A percentile compares a stretch with the other conserved stretches of the same genome.
phyloP scores from a whole-genome alignment of 306 rosid species.

The Trifolium subterraneum region DNA sequence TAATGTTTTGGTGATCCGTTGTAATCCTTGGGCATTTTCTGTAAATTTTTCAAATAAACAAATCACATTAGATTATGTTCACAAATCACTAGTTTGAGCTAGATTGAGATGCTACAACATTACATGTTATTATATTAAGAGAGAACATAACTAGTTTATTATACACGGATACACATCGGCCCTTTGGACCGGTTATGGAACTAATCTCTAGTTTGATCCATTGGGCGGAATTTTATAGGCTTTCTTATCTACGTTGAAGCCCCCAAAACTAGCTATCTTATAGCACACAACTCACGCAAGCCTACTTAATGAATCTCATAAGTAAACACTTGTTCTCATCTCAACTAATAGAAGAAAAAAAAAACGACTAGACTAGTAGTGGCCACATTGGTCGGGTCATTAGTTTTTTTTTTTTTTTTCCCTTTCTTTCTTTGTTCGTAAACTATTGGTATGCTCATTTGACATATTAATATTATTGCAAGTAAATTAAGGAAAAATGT shows the following conservation, averaged over 20 bases:
- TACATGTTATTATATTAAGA: neutral
- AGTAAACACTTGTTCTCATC: too few relatives aligned
- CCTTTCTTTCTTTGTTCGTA: neutral
- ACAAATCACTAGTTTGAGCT: neutral
- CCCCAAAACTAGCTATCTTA: too few relatives aligned
- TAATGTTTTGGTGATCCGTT: slow-evolving; percentile 89
- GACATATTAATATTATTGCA: neutral
- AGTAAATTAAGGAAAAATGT: neutral
- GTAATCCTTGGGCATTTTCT: slow-evolving; percentile 79
- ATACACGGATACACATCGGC: neutral
- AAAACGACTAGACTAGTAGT: too few relatives aligned
- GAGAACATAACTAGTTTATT: neutral
- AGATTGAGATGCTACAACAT: neutral
- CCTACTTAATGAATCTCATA: too few relatives aligned
- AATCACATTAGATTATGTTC: slow-evolving; percentile 26
- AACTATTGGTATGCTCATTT: neutral
- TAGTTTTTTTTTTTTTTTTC: neutral
- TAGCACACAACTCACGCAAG: too few relatives aligned
- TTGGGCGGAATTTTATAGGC: neutral
- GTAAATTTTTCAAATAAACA: slow-evolving; percentile 24
- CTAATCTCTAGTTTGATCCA: neutral
- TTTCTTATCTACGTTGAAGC: too few relatives aligned
- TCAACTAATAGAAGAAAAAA: too few relatives aligned
- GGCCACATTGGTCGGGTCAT: neutral
- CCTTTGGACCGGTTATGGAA: neutral